Conservation (phyloP, 129 eudicot genomes). For the Centrapalus pauciflorus region DNA sequence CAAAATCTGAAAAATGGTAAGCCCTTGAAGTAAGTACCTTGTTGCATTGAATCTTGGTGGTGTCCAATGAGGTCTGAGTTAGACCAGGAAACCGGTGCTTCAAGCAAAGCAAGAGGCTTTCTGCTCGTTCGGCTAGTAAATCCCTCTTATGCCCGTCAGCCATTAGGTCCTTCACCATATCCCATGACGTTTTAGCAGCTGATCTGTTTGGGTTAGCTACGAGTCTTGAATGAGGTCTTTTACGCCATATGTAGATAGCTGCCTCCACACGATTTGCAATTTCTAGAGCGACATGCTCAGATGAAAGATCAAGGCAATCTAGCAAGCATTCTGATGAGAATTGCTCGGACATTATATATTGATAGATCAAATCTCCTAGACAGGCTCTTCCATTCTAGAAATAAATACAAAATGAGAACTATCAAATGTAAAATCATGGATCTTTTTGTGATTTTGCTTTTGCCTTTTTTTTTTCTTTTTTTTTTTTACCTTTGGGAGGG, state of each 20-base stretch:
- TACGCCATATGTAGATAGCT: slow-evolving; percentile 87
- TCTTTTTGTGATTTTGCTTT: no score
- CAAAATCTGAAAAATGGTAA: neutral
- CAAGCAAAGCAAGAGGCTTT: slow-evolving; percentile 72
- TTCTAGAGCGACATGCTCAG: slow-evolving; percentile 79
- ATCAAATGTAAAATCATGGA: neutral
- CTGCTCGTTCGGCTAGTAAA: slow-evolving; percentile 91
- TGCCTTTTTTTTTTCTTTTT: neutral
- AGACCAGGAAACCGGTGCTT: slow-evolving; percentile 89
- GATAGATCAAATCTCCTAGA: slow-evolving; percentile 87
- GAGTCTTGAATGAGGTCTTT: slow-evolving; percentile 48
- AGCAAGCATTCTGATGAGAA: slow-evolving; percentile 87
- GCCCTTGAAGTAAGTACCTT: slow-evolving; percentile 37
- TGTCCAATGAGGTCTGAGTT: slow-evolving; percentile 82
- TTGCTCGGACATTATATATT: slow-evolving; percentile 79
- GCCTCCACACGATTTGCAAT: slow-evolving; percentile 94
- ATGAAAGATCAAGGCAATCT: slow-evolving; percentile 84
- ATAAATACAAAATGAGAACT: slow-evolving; percentile 6
- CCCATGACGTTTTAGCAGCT: slow-evolving; percentile 86
- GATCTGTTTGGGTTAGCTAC: slow-evolving; percentile 43
- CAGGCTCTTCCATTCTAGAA: slow-evolving; percentile 83
- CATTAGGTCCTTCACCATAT: slow-evolving; percentile 77
- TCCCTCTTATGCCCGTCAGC: slow-evolving; percentile 74
- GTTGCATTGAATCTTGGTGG: slow-evolving; percentile 90
- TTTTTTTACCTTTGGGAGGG: slow-evolving; percentile 84